Evolutionary conservation across 2,329 filamentous ascomycete species (phyloP).

Genomic region (Colletotrichum graminicola): DNA sequence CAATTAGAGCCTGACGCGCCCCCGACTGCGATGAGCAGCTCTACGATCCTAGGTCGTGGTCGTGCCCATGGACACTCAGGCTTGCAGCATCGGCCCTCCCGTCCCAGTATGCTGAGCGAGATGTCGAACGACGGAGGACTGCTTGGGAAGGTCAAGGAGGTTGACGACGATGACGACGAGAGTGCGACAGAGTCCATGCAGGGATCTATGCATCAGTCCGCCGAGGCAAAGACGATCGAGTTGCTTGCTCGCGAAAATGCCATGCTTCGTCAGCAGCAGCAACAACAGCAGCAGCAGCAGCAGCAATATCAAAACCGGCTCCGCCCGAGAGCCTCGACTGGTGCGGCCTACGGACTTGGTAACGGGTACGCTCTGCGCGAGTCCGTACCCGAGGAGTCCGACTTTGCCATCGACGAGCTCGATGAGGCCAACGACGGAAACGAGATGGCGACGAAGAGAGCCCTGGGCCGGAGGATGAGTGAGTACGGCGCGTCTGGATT

Average conservation of each 20-base stretch:
- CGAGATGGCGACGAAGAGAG: slow-evolving; percentile 60
- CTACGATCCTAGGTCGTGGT: slow-evolving; percentile 65
- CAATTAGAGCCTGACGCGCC: slow-evolving; percentile 80
- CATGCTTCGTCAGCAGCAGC: slow-evolving; percentile 66
- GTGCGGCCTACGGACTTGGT: slow-evolving; percentile 63
- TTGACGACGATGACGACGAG: slow-evolving; percentile 74
- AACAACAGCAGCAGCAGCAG: slow-evolving; percentile 53
- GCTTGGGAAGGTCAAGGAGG: slow-evolving; percentile 77
- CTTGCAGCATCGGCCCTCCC: slow-evolving; percentile 84
- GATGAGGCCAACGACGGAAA: slow-evolving; percentile 71
- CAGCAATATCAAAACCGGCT: slow-evolving; percentile 67
- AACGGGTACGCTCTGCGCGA: slow-evolving; percentile 72
- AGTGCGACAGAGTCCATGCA: slow-evolving; percentile 68
- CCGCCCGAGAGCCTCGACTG: slow-evolving; percentile 70
- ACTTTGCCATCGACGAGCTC: slow-evolving; percentile 79
- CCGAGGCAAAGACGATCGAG: slow-evolving; percentile 73
- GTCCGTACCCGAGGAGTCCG: slow-evolving; percentile 73
- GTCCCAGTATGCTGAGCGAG: slow-evolving; percentile 81
- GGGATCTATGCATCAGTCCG: slow-evolving; percentile 65
- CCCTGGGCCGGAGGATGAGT: slow-evolving; percentile 66
- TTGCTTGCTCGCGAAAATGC: slow-evolving; percentile 73
- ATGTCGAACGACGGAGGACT: slow-evolving; percentile 73
- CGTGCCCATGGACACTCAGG: slow-evolving; percentile 69
- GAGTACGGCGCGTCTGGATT: slow-evolving; percentile 63
- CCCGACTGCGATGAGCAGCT: slow-evolving; percentile 57